phyloP scores from a whole-genome alignment of 352 stramenopile genomes.

The Paralagenidium karlingii region DNA sequence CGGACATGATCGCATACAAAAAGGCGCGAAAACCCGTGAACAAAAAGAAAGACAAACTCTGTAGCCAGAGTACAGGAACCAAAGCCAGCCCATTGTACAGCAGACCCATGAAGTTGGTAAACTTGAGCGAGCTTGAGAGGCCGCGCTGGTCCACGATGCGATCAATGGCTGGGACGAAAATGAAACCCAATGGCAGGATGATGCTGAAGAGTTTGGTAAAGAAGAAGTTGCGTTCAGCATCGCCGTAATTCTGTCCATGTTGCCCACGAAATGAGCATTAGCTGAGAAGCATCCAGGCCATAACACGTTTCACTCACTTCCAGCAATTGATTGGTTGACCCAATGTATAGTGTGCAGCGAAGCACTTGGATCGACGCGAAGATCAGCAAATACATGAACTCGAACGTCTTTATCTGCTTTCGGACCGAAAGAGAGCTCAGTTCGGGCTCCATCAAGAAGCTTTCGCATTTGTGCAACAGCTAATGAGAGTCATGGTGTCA shows the following conservation, averaged over 20 bases:
- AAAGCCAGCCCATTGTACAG: constrained; percentile 64
- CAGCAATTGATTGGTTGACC: constrained; percentile 74
- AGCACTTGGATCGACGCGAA: constrained; percentile 68
- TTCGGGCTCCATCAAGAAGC: constrained; percentile 6
- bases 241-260: constrained; percentile 70
- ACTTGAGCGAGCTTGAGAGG: constrained; percentile 45
- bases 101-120: constrained; percentile 59
- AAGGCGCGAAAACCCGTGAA: constrained; percentile 80
- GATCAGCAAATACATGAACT: constrained; percentile 63
- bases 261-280: not conserved
- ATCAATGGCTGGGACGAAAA: constrained; percentile 79
- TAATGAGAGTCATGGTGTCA: not conserved
- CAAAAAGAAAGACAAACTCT: constrained; percentile 60
- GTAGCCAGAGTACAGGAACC: constrained; percentile 42
- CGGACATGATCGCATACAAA: constrained; percentile 77
- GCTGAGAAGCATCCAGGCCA: not conserved
- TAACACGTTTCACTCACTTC: constrained; percentile 9
- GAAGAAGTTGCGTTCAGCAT: constrained; percentile 36
- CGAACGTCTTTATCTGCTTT: constrained; percentile 62
- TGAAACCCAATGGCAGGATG: constrained; percentile 64
- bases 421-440: constrained; percentile 14
- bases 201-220: constrained; percentile 84
- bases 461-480: not conserved
- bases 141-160: constrained; percentile 65
- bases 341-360: constrained; percentile 73